Evolutionary conservation across 2,329 filamentous ascomycete species (phyloP), one percentile per base, ranked within the genome.

Genomic region (Alternaria sp.): DNA sequence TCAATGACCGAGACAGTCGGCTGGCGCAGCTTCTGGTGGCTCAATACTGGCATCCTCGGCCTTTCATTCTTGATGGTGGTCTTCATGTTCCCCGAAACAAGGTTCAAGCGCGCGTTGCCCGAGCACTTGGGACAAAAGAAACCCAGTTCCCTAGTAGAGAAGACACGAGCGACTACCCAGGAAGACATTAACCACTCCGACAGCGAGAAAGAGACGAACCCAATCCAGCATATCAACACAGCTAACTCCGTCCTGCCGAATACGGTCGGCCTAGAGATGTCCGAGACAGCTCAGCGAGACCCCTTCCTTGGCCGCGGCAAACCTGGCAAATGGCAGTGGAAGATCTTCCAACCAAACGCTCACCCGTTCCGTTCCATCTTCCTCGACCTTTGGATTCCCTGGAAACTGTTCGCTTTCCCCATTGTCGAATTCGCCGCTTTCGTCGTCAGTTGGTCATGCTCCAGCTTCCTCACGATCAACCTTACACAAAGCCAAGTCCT

Each of bases 1-100:
- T 78, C 86, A 0, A 90, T 91, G 87, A 83, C 87, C 2, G 79
- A 86, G 46, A 83, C 86, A 36, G 74, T 85, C 5, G 87, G 87
- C 51, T 89, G 87, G 86, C 81, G 87, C 25, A 87, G 80, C 70
- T 90, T 90, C 74, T 90, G 87, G 86, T 90, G 88, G 88, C 80
- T 90, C 65, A 89, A 90, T 66, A 85, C 87, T 3, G 88, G 74
- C 1, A 54, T 90, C 2, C 76, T 88, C 3, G 84, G 79, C 2
- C 70, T 86, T 4, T 83, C 83, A 0, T 77, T 86, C 21, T 28
- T 88, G 5, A 80, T 87, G 71, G 81, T 85, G 32, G 74, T 89
- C 26, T 87, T 89, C 71, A 80, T 87, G 69, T 90, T 90, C 69
- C 89, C 89, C 0, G 88, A 90, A 73, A 90, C 88, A 0, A 86